Evolutionary conservation across 805 yeast genomes (phyloP), one percentile per base, ranked within the genome.

Genomic region (Kuraishia hungarica): DNA sequence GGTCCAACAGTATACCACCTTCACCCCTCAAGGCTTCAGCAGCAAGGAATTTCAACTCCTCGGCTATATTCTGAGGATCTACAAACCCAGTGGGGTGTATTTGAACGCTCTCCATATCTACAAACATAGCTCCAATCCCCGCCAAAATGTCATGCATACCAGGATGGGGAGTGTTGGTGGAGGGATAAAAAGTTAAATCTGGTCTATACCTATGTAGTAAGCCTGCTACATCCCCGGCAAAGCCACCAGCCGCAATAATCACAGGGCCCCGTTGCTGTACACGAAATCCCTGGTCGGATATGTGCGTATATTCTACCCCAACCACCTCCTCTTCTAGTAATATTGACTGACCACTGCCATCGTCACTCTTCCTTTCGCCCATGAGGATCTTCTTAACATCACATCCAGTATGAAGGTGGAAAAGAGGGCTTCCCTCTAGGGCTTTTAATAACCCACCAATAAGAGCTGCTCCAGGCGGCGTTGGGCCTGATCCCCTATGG

Each of bases 401-500:
- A 54, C 68, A 71, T 43, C 69, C 61, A 48, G 69, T 66, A 39
- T 2, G 68, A 58, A 0, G 83, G 81, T 55, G 77, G 74, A 7
- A 64, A 60, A 43, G 73, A 76, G 21, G 75, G 73, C 53, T 76
- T 63, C 29, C 70, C 68, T 59, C 82, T 82, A 50, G 81, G 68
- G 20, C 73, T 56, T 80, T 82, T 62, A 79, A 67, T 48, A 83
- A 66, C 10, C 75, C 74, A 59, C 79, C 81, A 2, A 86, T 80
- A 53, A 83, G 81, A 8, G 87, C 85, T 80, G 80, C 80, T 1
- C 87, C 88, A 2, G 87, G 87, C 52, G 82, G 82, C 57, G 78
- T 74, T 20, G 82, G 77, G 57, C 81, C 86, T 51, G 81, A 77
- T 1, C 96, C 92, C 61, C 96, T 77, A 66, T 89, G 96, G 1